These are phyloP conservation scores for Diutina neorugosa DNA, from an alignment of 1,139 yeast species.

Conservation along the genomic window DNA sequence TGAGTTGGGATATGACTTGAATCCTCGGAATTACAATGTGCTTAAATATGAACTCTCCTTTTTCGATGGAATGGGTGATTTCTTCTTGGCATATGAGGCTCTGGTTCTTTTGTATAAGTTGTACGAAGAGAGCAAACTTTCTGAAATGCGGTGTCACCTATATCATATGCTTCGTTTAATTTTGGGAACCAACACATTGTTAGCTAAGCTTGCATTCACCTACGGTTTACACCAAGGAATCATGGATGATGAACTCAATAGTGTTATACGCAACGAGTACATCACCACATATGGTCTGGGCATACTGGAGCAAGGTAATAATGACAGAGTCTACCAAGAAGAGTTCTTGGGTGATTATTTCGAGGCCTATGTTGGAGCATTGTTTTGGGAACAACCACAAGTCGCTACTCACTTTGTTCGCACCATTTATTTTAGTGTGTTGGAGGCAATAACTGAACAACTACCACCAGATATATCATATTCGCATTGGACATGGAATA, in stretches of 20 bases:
- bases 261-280: not conserved
- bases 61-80: slow-evolving; percentile 34
- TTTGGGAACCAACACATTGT: slow-evolving; percentile 28
- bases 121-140: not conserved
- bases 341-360: slow-evolving; percentile 34
- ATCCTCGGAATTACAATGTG: slow-evolving; percentile 13
- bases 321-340: slow-evolving; percentile 15
- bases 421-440: not conserved
- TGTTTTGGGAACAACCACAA: slow-evolving; percentile 27
- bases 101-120: slow-evolving; percentile 20
- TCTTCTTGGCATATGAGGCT: slow-evolving; percentile 27
- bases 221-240: slow-evolving; percentile 26
- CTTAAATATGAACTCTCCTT: slow-evolving; percentile 28
- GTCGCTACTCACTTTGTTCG: slow-evolving; percentile 17
- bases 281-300: not conserved
- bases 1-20: slow-evolving; percentile 6
- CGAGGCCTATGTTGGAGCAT: slow-evolving; percentile 34
- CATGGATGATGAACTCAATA: slow-evolving; percentile 17
- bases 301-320: not conserved
- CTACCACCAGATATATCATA: not conserved
- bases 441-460: not conserved
- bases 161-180: slow-evolving; percentile 24
- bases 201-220: slow-evolving; percentile 25
- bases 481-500: slow-evolving; percentile 1
- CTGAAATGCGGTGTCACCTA: slow-evolving; percentile 7